Conservation (phyloP, 352 stramenopile genomes). For the Pythium dissimile region DNA sequence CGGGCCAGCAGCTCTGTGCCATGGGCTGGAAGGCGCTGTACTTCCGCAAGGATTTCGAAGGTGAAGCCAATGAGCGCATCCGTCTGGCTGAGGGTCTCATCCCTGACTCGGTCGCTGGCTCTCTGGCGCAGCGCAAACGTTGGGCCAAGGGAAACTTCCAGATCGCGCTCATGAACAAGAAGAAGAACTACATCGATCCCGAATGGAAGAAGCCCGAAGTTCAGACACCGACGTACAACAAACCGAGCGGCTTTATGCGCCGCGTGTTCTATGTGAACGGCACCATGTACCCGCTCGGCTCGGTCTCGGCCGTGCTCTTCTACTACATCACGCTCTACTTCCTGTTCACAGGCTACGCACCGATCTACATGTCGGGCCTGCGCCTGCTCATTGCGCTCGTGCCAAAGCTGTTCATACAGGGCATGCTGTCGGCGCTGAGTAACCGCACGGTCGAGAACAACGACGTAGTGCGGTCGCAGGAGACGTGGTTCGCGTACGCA, state of each 20-base stretch:
- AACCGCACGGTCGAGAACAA: constrained; percentile 85
- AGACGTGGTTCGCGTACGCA: constrained; percentile 82
- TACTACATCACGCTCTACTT: constrained; percentile 88
- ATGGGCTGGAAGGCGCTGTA: constrained; percentile 48
- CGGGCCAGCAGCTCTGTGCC: constrained; percentile 30
- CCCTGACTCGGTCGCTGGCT: constrained; percentile 36
- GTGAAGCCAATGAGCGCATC: constrained; percentile 38
- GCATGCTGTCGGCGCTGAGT: constrained; percentile 67
- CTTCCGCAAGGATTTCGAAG: constrained; percentile 51
- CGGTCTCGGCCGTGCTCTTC: constrained; percentile 76
- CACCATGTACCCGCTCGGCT: constrained; percentile 77
- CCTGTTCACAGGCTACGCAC: constrained; percentile 73
- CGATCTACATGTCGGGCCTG: constrained; percentile 74
- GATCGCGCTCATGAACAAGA: constrained; percentile 46
- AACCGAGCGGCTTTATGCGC: constrained; percentile 69
- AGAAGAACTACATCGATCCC: constrained; percentile 37
- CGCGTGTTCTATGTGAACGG: constrained; percentile 80
- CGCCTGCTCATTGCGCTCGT: constrained; percentile 74
- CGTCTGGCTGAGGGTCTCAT: constrained; percentile 39
- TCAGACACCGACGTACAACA: constrained; percentile 39
- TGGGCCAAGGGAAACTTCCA: constrained; percentile 43
- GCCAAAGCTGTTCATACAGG: constrained; percentile 76
- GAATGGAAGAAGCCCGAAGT: constrained; percentile 33
- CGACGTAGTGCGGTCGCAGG: constrained; percentile 78
- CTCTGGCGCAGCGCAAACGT: constrained; percentile 33